Conservation (phyloP, 768 basidiomycete genomes). For the Podaxis sp. region DNA sequence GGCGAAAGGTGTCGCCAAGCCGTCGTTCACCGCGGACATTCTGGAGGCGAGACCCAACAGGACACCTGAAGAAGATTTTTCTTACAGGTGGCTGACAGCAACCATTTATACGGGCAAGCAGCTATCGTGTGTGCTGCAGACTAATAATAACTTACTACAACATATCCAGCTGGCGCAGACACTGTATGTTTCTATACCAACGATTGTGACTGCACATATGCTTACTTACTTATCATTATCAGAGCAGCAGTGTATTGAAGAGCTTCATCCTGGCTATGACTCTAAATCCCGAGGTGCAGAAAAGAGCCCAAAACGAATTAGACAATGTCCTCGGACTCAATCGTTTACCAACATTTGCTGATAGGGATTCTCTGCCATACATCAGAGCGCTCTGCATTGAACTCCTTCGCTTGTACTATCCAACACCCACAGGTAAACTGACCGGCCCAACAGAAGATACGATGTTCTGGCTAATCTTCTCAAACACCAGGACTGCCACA, state of each 20-base stretch:
- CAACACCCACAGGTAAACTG: conserved; percentile 15
- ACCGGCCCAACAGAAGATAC: background rate
- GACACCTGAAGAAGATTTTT: conserved; percentile 10
- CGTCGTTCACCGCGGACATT: conserved; percentile 10
- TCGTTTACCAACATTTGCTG: conserved; percentile 21
- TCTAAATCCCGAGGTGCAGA: conserved; percentile 14
- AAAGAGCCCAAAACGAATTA: conserved; percentile 19
- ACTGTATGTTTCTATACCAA: background rate
- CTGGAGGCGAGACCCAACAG: conserved; percentile 6
- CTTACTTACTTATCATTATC: background rate
- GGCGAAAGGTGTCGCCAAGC: conserved; percentile 4
- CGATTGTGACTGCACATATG: background rate
- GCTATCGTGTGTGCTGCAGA: background rate
- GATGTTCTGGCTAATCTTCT: background rate
- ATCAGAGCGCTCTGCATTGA: conserved; percentile 16
- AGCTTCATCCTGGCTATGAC: conserved; percentile 17
- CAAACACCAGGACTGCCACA: conserved; percentile 14
- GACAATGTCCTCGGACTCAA: conserved; percentile 21
- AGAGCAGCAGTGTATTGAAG: conserved; percentile 1
- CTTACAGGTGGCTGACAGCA: conserved; percentile 10
- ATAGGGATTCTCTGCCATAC: conserved; percentile 19
- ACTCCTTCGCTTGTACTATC: conserved; percentile 15
- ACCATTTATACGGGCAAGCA: conserved; percentile 9
- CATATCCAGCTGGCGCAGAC: conserved; percentile 1
- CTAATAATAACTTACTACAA: background rate